Conservation (phyloP, 148 eudicot genomes). For the Amaranthus hypochondriacus region DNA sequence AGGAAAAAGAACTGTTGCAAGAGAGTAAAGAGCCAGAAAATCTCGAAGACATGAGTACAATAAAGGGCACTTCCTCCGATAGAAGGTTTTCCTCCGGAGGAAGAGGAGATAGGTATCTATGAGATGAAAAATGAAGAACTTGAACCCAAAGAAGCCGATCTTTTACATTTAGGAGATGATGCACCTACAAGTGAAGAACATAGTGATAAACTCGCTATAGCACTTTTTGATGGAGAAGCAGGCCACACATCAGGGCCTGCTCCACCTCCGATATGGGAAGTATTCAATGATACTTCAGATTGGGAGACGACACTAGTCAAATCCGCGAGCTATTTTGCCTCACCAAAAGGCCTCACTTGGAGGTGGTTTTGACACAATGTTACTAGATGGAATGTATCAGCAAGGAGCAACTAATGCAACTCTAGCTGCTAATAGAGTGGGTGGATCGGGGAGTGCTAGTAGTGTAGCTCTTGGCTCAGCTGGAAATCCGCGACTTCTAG, state of each 20-base stretch:
- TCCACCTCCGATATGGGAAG: conserved; percentile 54
- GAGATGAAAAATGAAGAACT: conserved; percentile 11
- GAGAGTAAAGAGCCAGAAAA: conserved; percentile 26
- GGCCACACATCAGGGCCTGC: conserved; percentile 11
- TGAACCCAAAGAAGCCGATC: conserved; percentile 41
- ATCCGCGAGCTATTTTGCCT: conserved; percentile 57
- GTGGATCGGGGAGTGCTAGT: conserved; percentile 75
- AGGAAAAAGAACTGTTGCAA: conserved; percentile 17
- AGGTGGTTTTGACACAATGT: conserved; percentile 60
- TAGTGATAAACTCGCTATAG: conserved; percentile 56
- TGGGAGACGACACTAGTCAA: conserved; percentile 82
- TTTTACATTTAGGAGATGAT: conserved; percentile 52
- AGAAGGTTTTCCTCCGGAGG: conserved; percentile 35
- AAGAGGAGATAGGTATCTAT: conserved; percentile 1
- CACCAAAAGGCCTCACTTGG: conserved; percentile 55
- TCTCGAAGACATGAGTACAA: conserved; percentile 50
- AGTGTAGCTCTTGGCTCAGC: conserved; percentile 69
- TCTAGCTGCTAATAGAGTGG: conserved; percentile 26
- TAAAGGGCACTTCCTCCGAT: conserved; percentile 68
- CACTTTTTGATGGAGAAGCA: conserved; percentile 48
- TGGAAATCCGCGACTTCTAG: conserved; percentile 56
- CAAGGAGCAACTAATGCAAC: conserved; percentile 46
- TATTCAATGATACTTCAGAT: conserved; percentile 44
- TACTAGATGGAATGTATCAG: conserved; percentile 77
- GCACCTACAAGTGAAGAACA: conserved; percentile 43